A percentile compares a stretch with the other conserved stretches of the same genome.
Evolutionary conservation across 805 yeast genomes (phyloP).

Genomic region (Barnettozyma siamensis): DNA sequence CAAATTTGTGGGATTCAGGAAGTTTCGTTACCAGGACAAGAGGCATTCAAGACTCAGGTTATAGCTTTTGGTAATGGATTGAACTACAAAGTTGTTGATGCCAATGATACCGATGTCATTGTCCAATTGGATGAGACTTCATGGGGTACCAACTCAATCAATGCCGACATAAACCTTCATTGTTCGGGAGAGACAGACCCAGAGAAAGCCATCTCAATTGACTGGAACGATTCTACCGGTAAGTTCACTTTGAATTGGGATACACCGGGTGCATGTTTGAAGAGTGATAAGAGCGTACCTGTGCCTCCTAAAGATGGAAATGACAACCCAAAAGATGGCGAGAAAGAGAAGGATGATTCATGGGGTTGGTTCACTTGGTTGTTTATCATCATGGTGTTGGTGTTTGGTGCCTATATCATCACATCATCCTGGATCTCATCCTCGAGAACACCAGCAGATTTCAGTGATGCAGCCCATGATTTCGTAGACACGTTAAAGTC

Average conservation of each 20-base stretch:
- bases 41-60: constrained; percentile 50
- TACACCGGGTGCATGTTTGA: constrained; percentile 39
- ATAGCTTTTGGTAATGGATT: constrained; percentile 48
- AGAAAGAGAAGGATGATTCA: constrained; percentile 25
- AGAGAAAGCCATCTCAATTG: constrained; percentile 15
- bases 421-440: constrained; percentile 74
- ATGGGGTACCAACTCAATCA: constrained; percentile 64
- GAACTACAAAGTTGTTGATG: constrained; percentile 26
- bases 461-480: constrained; percentile 69
- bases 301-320: constrained; percentile 16
- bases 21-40: constrained; percentile 44
- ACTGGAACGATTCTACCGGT: constrained; percentile 15
- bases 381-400: constrained; percentile 66
- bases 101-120: constrained; percentile 28
- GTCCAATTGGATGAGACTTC: constrained; percentile 44
- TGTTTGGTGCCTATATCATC: constrained; percentile 64
- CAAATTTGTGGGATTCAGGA: constrained; percentile 73
- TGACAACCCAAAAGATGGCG: constrained; percentile 23
- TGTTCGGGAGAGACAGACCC: constrained; percentile 38
- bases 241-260: constrained; percentile 30
- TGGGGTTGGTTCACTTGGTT: constrained; percentile 85
- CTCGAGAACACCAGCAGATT: constrained; percentile 59
- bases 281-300: constrained; percentile 24
- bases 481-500: constrained; percentile 62
- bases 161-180: constrained; percentile 40